Base-by-base conservation (phyloP, 2,329 filamentous ascomycete genomes). In the Pleoardoris graminearum region DNA sequence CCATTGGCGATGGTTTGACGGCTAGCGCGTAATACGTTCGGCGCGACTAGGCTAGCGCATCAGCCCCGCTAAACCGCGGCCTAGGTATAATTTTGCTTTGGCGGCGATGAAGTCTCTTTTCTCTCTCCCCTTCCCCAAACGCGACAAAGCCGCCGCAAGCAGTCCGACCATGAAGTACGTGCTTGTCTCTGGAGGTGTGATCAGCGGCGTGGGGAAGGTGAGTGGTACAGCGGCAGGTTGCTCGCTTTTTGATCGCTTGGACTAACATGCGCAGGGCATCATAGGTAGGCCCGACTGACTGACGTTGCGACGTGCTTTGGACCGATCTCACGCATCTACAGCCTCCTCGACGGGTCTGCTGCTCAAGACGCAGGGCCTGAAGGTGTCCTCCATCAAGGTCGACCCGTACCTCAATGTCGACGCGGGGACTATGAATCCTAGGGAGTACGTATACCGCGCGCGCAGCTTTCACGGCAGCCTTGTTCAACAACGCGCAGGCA, bases 361-460 rank as follows among this genome's bases (percentile, higher is more conserved):
- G 60, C 83, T 94, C 64, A 93, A 94, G 80, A 90, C 89, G 10
- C 79, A 86, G 59, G 90, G 90, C 42, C 80, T 93, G 54, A 91
- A 88, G 77, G 84, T 87, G 65, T 83, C 85, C 41, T 82, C 82
- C 32, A 87, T 86, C 78, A 87, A 88, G 75, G 81, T 88, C 69
- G 85, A 89, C 69, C 86, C 87, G 2, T 90, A 90, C 72, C 83
- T 90, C 77, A 89, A 88, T 73, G 82, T 89, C 71, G 86, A 90
- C 79, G 86, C 87, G n/a, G 86, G 86, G 51, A 85, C 82, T 43
- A 88, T 88, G 85, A 82, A 83, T 65, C 85, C 85, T 35, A 85
- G 80, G 58, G 82, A 87, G 81, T 84, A 75, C 22, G 53, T 39
- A 19, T n/a, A 1, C 8, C 57, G 75, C 66, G 6, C 29, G 21